Conservation (phyloP, 2,329 filamentous ascomycete genomes). For the Microdochium bolleyi region DNA sequence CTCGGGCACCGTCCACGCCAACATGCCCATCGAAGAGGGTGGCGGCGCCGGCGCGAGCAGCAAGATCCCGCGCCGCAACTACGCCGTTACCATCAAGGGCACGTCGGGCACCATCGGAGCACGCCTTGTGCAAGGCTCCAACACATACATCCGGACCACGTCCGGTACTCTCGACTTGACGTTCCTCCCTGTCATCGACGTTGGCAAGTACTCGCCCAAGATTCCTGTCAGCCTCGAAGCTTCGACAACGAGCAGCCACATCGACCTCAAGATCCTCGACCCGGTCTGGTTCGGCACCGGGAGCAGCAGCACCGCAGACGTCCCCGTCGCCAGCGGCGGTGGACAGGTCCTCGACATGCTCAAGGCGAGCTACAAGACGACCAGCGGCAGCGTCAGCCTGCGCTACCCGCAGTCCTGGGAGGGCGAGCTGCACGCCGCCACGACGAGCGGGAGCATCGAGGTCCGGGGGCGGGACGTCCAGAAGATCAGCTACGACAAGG, state of each 20-base stretch:
- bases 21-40: constrained; percentile 31
- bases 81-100: constrained; percentile 33
- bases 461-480: constrained; percentile 34
- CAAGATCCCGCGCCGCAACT: constrained; percentile 35
- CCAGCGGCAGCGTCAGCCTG: constrained; percentile 34
- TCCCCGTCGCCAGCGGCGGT: too few relatives aligned
- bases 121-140: constrained; percentile 28
- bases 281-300: constrained; percentile 30
- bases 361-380: constrained; percentile 30
- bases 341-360: constrained; percentile 25
- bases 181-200: constrained; percentile 34
- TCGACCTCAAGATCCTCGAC: constrained; percentile 29
- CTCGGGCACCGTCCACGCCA: constrained; percentile 33
- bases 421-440: constrained; percentile 30
- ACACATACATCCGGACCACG: constrained; percentile 25
- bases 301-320: not conserved
- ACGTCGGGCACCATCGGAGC: constrained; percentile 34
- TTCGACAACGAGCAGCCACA: constrained; percentile 33
- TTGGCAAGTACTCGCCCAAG: constrained; percentile 6
- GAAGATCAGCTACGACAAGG: constrained; percentile 20
- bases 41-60: constrained; percentile 10
- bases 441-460: constrained; percentile 29
- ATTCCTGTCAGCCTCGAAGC: constrained; percentile 27
- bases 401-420: constrained; percentile 41
- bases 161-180: constrained; percentile 31